phyloP scores from a whole-genome alignment of 176 grass and related monocot genomes.

The Metroxylon sagu region DNA sequence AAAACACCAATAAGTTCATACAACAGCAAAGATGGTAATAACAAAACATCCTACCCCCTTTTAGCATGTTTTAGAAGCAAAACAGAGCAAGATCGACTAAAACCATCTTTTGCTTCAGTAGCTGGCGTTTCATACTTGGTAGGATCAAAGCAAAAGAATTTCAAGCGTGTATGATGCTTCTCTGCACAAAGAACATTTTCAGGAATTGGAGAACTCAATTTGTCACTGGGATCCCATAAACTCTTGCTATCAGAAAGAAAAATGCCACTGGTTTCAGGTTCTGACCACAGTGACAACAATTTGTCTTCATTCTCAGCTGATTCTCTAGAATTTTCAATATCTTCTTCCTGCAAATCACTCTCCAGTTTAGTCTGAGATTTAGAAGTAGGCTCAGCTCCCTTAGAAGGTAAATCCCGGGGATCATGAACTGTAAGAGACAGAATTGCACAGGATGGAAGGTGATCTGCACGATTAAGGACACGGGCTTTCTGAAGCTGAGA shows the following conservation, averaged over 20 bases:
- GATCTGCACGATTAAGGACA: conserved; percentile 28
- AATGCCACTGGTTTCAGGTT: conserved; percentile 34
- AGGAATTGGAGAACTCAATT: conserved; percentile 46
- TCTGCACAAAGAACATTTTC: conserved; percentile 57
- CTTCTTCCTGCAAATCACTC: conserved; percentile 30
- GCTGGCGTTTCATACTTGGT: conserved; percentile 23
- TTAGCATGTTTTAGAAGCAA: conserved; percentile 73
- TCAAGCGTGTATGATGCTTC: conserved; percentile 46
- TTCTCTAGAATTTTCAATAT: conserved; percentile 8
- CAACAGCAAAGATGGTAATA: too few relatives aligned
- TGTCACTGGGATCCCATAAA: conserved; percentile 51
- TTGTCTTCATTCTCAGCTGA: conserved; percentile 14
- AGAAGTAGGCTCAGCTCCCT: conserved; percentile 10
- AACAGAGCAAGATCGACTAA: conserved; percentile 38
- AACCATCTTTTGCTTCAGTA: conserved; percentile 39
- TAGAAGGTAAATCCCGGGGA: conserved; percentile 45
- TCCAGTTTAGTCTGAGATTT: conserved; percentile 18
- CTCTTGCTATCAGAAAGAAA: conserved; percentile 38
- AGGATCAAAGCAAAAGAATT: conserved; percentile 56
- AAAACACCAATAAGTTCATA: too few relatives aligned
- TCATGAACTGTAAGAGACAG: conserved; percentile 62
- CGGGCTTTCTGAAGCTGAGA: conserved; percentile 27
- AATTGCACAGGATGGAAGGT: conserved; percentile 53
- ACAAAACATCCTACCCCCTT: not conserved
- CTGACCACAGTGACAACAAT: conserved; percentile 28